Conservation (phyloP, 495 filamentous ascomycete species). For the Gamarada debralockiae region DNA sequence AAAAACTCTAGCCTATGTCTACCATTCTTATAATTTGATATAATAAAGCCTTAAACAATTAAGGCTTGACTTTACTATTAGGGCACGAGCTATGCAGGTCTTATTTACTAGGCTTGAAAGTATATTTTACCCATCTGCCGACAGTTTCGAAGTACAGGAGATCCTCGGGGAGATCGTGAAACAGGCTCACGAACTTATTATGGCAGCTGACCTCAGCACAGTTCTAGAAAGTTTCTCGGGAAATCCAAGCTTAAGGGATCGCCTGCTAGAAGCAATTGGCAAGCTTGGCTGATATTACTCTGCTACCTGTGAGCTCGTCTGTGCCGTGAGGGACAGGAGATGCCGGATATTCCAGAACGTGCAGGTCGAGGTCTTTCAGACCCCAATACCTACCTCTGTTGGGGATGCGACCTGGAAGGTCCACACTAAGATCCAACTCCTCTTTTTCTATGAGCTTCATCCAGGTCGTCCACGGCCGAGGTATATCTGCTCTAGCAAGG, state of each 20-base stretch:
- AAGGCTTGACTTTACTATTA: not conserved
- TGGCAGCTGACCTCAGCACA: slow-evolving; percentile 3
- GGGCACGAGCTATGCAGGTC: slow-evolving; percentile 4
- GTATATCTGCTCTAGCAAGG: slow-evolving; percentile 32
- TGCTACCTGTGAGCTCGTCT: slow-evolving; percentile 23
- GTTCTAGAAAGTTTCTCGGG: slow-evolving; percentile 2
- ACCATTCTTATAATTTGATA: too few species aligned
- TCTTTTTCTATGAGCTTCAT: slow-evolving; percentile 35
- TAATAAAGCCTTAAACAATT: too few species aligned
- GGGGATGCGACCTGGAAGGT: slow-evolving; percentile 5
- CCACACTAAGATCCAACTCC: slow-evolving; percentile 37
- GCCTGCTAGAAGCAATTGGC: slow-evolving; percentile 24
- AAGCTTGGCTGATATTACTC: slow-evolving; percentile 30
- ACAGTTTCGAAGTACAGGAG: not conserved
- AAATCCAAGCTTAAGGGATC: slow-evolving; percentile 18
- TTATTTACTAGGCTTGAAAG: slow-evolving; percentile 17
- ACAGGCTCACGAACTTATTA: not conserved
- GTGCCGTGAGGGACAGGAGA: slow-evolving; percentile 19
- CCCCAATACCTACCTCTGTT: slow-evolving; percentile 4
- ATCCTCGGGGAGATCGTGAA: slow-evolving; percentile 9
- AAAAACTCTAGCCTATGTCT: too few species aligned
- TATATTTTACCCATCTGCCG: not conserved
- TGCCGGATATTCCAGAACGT: slow-evolving; percentile 23
- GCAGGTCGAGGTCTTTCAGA: slow-evolving; percentile 20
- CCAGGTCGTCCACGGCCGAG: slow-evolving; percentile 21